phyloP scores from a whole-genome alignment of 257 asterid genomes.

The Solanum corneliomulleri region DNA sequence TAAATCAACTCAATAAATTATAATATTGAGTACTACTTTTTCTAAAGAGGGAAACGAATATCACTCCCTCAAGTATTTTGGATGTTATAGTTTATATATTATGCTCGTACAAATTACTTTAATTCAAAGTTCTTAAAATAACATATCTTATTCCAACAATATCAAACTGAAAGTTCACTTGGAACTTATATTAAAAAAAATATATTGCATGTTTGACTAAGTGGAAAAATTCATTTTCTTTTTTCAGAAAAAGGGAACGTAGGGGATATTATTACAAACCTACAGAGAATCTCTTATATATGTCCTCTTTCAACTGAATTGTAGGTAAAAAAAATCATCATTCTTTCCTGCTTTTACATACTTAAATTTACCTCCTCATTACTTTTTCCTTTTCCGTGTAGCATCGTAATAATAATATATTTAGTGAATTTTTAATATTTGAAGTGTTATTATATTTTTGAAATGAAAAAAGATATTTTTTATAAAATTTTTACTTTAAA shows the following conservation, averaged over 20 bases:
- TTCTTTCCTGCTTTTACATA: background rate
- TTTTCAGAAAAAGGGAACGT: conserved; percentile 6
- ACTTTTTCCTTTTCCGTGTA: background rate
- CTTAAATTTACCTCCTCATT: background rate
- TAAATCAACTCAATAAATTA: background rate
- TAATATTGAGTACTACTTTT: background rate
- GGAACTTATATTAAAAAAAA: background rate
- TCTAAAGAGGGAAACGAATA: background rate
- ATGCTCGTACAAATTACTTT: background rate
- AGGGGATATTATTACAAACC: conserved; percentile 11
- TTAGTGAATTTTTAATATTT: no score
- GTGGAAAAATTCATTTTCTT: background rate
- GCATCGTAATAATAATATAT: no score
- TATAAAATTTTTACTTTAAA: no score
- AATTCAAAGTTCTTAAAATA: background rate
- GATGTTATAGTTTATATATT: background rate
- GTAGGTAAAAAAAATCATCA: conserved; percentile 23
- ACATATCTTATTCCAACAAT: background rate
- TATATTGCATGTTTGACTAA: conserved; percentile 23
- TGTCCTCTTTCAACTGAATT: conserved; percentile 20
- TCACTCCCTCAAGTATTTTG: background rate
- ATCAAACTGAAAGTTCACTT: background rate
- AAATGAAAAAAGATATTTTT: no score
- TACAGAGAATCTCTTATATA: conserved; percentile 9
- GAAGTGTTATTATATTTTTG: no score